Evolutionary conservation across 352 stramenopile species (phyloP).

Genomic region (Globisporangium yorkense): DNA sequence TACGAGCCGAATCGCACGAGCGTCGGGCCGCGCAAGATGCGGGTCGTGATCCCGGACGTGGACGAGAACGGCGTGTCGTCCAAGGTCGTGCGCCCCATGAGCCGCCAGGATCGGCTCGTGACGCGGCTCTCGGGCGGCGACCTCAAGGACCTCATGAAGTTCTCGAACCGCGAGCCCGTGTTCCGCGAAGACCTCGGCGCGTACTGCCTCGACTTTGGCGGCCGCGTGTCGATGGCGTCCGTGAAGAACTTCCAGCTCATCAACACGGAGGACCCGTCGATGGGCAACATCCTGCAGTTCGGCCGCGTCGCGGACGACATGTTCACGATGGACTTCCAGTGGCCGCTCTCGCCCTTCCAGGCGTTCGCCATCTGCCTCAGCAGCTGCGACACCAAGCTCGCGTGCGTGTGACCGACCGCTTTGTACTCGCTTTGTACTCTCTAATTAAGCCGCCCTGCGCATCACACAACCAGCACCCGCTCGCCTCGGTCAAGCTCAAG

Average conservation of each 20-base stretch:
- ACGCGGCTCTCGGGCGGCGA: conserved; percentile 62
- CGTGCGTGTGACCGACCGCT: conserved; percentile 55
- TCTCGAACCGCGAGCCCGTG: conserved; percentile 81
- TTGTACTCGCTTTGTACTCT: neutral
- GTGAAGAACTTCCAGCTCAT: conserved; percentile 90
- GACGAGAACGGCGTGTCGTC: conserved; percentile 74
- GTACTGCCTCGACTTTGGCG: conserved; percentile 42
- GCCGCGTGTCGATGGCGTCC: conserved; percentile 33
- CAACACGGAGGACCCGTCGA: conserved; percentile 72
- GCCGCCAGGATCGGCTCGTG: conserved; percentile 75
- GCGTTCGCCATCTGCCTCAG: conserved; percentile 87
- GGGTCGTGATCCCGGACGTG: conserved; percentile 74
- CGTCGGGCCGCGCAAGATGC: conserved; percentile 82
- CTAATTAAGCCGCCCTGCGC: neutral
- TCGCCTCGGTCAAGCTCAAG: too few relatives aligned
- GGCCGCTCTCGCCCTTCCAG: conserved; percentile 83
- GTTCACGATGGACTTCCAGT: conserved; percentile 90
- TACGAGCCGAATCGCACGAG: conserved; percentile 87
- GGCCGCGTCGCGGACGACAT: conserved; percentile 86
- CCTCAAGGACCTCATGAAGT: conserved; percentile 82
- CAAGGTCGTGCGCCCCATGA: conserved; percentile 84
- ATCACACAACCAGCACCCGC: too few relatives aligned
- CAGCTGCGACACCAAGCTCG: conserved; percentile 86
- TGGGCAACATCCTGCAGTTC: conserved; percentile 87
- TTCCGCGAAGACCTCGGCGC: conserved; percentile 83